phyloP scores from a whole-genome alignment of 1,284 basidiomycete genomes.

The Tremellales sp. region DNA sequence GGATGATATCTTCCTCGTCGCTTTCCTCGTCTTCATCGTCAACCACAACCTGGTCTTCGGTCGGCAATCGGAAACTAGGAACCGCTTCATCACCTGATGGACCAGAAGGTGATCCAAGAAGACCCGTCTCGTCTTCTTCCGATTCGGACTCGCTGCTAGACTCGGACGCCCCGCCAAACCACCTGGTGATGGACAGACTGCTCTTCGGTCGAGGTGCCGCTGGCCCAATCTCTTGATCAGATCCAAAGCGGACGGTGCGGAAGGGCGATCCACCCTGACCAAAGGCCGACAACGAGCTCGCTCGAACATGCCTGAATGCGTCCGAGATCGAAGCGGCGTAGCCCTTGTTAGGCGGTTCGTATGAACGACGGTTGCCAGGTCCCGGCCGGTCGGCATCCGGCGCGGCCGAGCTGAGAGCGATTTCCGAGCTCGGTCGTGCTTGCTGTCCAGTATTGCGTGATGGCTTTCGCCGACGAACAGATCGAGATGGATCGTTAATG shows the following conservation, averaged over 20 bases:
- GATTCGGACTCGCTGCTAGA: slow-evolving; percentile 13
- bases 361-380: background rate
- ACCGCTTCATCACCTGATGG: slow-evolving; percentile 6
- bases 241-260: slow-evolving; percentile 12
- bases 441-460: background rate
- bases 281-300: slow-evolving; percentile 28
- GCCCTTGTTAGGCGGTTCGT: background rate
- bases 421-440: slow-evolving; percentile 1
- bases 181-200: slow-evolving; percentile 29
- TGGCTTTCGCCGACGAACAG: background rate
- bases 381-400: background rate
- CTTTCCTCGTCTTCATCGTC: slow-evolving; percentile 15
- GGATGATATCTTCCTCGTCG: slow-evolving; percentile 5
- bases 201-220: slow-evolving; percentile 13
- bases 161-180: slow-evolving; percentile 29
- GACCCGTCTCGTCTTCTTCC: slow-evolving; percentile 6
- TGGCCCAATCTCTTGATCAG: background rate
- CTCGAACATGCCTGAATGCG: slow-evolving; percentile 33
- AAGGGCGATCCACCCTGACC: slow-evolving; percentile 15
- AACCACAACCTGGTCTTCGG: slow-evolving; percentile 1
- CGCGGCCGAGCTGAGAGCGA: background rate
- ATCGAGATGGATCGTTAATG: background rate
- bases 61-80: slow-evolving; percentile 3
- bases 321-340: slow-evolving; percentile 23
- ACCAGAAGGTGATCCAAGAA: background rate